Conservation (phyloP, 164 flowering plant species). For the Stephania cephalantha region DNA sequence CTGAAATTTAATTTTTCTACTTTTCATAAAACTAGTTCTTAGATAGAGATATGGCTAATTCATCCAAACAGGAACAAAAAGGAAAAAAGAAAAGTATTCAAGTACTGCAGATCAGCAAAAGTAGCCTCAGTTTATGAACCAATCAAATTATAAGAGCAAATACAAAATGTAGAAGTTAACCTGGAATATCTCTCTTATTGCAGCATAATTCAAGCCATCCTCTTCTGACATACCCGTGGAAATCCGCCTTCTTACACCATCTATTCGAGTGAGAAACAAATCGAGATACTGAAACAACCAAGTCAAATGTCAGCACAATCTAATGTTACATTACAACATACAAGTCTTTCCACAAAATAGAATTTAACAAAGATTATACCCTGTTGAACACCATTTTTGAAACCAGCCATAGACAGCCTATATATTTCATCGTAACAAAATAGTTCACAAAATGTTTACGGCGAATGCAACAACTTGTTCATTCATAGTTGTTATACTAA, state of each 20-base stretch:
- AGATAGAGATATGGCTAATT: too few species aligned
- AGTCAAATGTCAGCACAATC: background rate
- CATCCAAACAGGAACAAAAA: too few species aligned
- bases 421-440: background rate
- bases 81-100: background rate
- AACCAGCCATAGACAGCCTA: background rate
- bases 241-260: slow-evolving; percentile 78
- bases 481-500: background rate
- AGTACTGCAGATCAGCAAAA: background rate
- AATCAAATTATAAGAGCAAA: background rate
- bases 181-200: slow-evolving; percentile 72
- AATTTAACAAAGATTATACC: background rate
- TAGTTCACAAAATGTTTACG: background rate
- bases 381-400: background rate
- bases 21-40: too few species aligned
- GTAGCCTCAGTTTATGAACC: background rate
- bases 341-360: too few species aligned
- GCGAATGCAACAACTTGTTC: background rate
- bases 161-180: slow-evolving; percentile 24
- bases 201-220: slow-evolving; percentile 33
- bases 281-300: slow-evolving; percentile 61
- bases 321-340: background rate
- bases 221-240: slow-evolving; percentile 24
- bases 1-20: too few species aligned
- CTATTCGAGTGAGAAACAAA: slow-evolving; percentile 75